Evolutionary conservation across 2,329 filamentous ascomycete genomes (phyloP), one percentile per base, ranked within the genome.

Genomic region (Ophiocordyceps camponoti-rufipedis): DNA sequence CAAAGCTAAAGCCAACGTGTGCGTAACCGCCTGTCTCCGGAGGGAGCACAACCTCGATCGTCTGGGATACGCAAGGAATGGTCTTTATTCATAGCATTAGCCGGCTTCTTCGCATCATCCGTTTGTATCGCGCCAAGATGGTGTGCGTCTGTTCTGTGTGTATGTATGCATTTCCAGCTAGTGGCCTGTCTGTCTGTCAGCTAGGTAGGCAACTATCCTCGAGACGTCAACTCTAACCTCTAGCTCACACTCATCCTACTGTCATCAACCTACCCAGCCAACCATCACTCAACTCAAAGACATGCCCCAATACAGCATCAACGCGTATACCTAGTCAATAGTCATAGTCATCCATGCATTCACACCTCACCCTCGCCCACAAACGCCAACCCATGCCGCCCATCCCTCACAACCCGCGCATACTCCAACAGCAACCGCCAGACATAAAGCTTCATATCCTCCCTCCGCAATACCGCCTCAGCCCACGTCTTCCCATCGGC

Each of bases 391-490:
- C 51, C 58, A 10, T 68, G 57, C 32, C 68, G 56, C 42, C 65
- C 61, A 46, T 66, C 63, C 46, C 69, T 68, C 44, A 61, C 66
- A 16, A 76, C 61, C 32, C 72, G 58, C 28, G 68, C 72, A 59
- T 72, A 77, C 55, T 78, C 75, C 35, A 78, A 60, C 33, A 78
- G 58, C 48, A 84, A 52, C 42, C 79, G 64, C 61, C 74, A 76
- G 18, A 77, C 67, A 55, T 84, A 84, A 7, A 84, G 63, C 48
- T 69, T 62, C 75, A 82, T 82, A 53, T 83, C 79, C 47, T 80
- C 75, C 28, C 68, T 66, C 45, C 80, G 61, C 14, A 83, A 64
- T 2, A 78, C 77, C 58, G 65, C 68, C 50, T 74, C 69, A 1
- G 74, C 70, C 80, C 80, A 85, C 12, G 62, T 58, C 54, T 72